These are phyloP conservation scores for Crucibulum laeve DNA, from an alignment of 768 basidiomycete species.

Conservation along the genomic window DNA sequence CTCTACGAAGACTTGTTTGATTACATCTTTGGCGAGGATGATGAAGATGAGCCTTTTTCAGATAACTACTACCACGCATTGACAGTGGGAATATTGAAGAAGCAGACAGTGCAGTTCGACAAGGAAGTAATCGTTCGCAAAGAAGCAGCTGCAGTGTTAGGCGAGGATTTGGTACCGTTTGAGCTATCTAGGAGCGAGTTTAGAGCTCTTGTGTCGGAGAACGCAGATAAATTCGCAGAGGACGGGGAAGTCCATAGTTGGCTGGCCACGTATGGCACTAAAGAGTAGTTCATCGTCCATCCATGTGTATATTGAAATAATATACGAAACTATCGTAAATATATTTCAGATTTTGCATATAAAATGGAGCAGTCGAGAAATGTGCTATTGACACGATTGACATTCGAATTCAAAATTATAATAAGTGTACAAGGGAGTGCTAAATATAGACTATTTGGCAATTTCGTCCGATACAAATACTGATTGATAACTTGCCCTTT, in stretches of 20 bases:
- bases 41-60: not conserved
- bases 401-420: no score
- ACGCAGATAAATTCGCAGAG: not conserved
- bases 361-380: no score
- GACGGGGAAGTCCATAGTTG: not conserved
- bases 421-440: no score
- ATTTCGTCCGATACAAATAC: no score
- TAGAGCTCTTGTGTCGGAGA: not conserved
- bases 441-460: no score
- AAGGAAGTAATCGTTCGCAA: not conserved
- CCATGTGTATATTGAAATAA: no score
- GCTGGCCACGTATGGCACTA: no score
- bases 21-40: not conserved
- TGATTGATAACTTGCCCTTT: no score
- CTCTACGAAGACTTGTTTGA: not conserved
- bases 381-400: no score
- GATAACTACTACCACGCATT: not conserved
- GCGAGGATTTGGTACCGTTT: not conserved
- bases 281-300: no score
- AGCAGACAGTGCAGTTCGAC: not conserved
- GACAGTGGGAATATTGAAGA: not conserved
- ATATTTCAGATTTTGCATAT: no score
- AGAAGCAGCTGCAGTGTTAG: not conserved
- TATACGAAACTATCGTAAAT: no score
- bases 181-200: not conserved